Evolutionary conservation across 2,329 filamentous ascomycete species (phyloP), one percentile per base, ranked within the genome.

Genomic region (Epichloe glyceriae): DNA sequence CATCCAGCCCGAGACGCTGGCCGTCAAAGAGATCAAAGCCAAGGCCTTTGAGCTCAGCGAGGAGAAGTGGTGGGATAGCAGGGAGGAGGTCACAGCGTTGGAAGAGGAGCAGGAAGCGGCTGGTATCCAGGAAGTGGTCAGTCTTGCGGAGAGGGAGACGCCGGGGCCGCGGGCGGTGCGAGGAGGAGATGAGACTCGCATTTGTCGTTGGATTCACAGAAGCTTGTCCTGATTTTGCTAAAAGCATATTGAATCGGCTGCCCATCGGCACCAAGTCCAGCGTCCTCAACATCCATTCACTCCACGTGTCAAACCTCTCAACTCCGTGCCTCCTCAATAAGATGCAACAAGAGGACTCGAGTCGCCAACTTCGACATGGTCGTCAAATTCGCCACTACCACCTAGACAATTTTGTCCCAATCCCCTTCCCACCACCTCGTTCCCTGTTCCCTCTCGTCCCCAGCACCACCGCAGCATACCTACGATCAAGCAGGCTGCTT

Each of bases 51-150:
- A 88, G 62, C 76, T 88, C 56, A 90, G 90, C 40, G 93, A 98
- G 68, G 86, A 90, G 70, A 95, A 95, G 67, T 98, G 93, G 93
- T 98, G 93, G 93, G 93, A 96, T 73, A 89, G 85, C 64, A 79
- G 93, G 60, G 93, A 98, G 71, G 91, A 97, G 70, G 86, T 98
- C 57, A 85, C 83, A 50, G 85, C 82, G 6, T 68, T 97, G 62
- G 93, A 98, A 69, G 91, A 96, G 68, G 91, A 96, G 71, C 89
- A 97, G 71, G 91, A 96, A 68, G 90, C 86, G 46, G 88, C 89
- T 35, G 90, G 93, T 10, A 96, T 97, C 66, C 87, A 89, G 15
- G 93, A 97, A 71, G 88, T 97, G 42, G 87, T 97, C 50, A 93
- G 84, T 62, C 72, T 97, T 62, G 82, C 84, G 47, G 88, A 95